These are phyloP conservation scores for Monilinia fructigena DNA, from an alignment of 2,329 filamentous ascomycete genomes.

Conservation along the genomic window DNA sequence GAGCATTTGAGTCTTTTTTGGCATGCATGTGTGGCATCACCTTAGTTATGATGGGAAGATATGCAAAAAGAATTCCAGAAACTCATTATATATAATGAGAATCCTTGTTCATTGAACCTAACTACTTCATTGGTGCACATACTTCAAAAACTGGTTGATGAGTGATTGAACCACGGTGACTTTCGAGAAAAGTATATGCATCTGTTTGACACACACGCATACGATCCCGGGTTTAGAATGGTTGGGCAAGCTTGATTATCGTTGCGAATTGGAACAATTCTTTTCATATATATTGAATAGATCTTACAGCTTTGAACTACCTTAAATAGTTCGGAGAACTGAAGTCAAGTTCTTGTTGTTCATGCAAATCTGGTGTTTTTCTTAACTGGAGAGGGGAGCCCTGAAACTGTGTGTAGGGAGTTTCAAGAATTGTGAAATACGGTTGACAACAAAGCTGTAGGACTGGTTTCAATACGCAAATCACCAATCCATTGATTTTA, in stretches of 20 bases:
- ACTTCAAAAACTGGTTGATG: not conserved
- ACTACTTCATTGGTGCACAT: conserved; percentile 64
- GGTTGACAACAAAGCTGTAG: not conserved
- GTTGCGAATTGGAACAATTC: no score
- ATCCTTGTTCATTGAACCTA: conserved; percentile 94
- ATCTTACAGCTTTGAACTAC: no score
- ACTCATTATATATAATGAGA: conserved; percentile 94
- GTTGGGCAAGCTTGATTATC: not conserved
- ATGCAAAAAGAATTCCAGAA: conserved; percentile 87
- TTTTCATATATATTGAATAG: no score
- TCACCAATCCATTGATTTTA: not conserved
- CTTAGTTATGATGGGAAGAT: not conserved
- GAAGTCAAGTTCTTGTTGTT: no score
- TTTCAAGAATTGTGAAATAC: not conserved
- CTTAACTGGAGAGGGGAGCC: not conserved
- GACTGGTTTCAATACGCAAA: not conserved
- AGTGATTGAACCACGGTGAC: not conserved
- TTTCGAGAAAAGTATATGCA: not conserved
- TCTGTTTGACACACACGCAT: not conserved
- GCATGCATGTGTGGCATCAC: not conserved
- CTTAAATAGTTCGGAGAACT: no score
- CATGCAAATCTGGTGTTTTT: not conserved
- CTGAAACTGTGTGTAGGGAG: not conserved
- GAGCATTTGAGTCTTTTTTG: not conserved
- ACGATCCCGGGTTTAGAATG: not conserved